Base-by-base conservation (phyloP, 75 land plant genomes). In the Isoetes taiwanensis region DNA sequence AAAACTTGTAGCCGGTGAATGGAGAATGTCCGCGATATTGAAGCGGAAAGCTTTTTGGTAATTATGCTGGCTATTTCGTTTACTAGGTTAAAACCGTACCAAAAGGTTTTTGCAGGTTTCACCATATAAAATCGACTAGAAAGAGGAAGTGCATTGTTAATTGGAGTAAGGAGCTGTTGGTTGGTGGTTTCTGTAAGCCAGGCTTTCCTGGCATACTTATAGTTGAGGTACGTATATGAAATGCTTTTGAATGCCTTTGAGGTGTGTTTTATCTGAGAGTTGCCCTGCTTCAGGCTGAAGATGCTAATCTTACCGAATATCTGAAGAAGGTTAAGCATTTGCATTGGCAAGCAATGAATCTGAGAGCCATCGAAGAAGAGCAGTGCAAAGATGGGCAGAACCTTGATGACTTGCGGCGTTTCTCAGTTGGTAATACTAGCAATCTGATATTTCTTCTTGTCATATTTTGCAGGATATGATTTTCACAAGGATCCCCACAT, bases 171-270 rank as follows among this genome's bases (percentile, higher is more conserved):
- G 50, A 46, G 23, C 50, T 46, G 16, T 23, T 6, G 16, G 50
- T 46, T 5, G 50, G 50, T 46, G 50, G 50, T 23, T 46, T 19
- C 50, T 46, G 50, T n/a, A 46, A 46, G 50, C 50, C 50, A 19
- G 50, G 50, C 50, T 46, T 46, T 19, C 50, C 50, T 46, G 50
- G 50, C 25, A 6, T 46, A 6, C 19, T 46, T 19, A 46, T 46
- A 16, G 23, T 46, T 46, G 50, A 46, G 50, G 50, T 46, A 46
- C 25, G n/a, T 46, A n/a, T 46, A 46, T 46, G 16, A 6, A 23
- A 19, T 46, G 4, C 19, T 19, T n/a, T 19, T 46, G 4, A 46
- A n/a, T 8, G 8, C 50, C 4, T 46, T 8, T 46, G 50, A 19
- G 9, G 9, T 9, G 9, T 9, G 9, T 9, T 9, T 37, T 37